Percentiles rank a stretch among this genome's conserved stretches.
These are phyloP conservation scores for Passalora sequoiae DNA, from an alignment of 2,329 filamentous ascomycete genomes.

Conservation along the genomic window DNA sequence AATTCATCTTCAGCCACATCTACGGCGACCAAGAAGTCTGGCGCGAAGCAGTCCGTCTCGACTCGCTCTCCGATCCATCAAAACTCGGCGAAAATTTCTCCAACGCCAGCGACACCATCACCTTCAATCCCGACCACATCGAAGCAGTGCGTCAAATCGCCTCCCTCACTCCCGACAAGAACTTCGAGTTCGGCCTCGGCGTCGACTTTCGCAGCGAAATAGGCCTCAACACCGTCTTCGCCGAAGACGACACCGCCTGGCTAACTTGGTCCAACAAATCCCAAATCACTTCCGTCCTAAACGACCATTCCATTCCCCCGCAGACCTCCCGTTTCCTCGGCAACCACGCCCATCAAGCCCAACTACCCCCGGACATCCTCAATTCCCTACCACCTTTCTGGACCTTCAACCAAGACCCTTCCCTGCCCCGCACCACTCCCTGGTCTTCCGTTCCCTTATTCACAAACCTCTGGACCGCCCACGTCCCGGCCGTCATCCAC, in stretches of 20 bases:
- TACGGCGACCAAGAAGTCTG: slow-evolving; percentile 31
- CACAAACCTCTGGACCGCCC: slow-evolving; percentile 25
- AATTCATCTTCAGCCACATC: slow-evolving; percentile 33
- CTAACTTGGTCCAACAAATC: slow-evolving; percentile 18
- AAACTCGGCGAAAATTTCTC: slow-evolving; percentile 6
- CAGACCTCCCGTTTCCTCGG: too few species aligned
- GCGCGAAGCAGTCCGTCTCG: slow-evolving; percentile 37
- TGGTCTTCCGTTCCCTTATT: slow-evolving; percentile 25
- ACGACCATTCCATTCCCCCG: too few species aligned
- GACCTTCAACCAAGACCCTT: slow-evolving; percentile 20
- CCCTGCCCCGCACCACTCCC: slow-evolving; percentile 13
- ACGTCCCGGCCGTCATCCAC: slow-evolving; percentile 25
- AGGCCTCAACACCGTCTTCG: slow-evolving; percentile 24
- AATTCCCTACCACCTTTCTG: slow-evolving; percentile 22
- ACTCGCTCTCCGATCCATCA: slow-evolving; percentile 18
- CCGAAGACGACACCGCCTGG: slow-evolving; percentile 27
- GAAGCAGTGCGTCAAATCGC: slow-evolving; percentile 23
- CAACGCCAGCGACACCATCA: slow-evolving; percentile 12
- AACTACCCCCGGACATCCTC: slow-evolving; percentile 22
- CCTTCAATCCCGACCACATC: slow-evolving; percentile 19
- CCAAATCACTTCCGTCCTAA: slow-evolving; percentile 11
- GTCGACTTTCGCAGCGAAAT: slow-evolving; percentile 28
- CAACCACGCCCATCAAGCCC: slow-evolving; percentile 16
- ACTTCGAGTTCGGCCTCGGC: slow-evolving; percentile 31
- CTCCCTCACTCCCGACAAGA: slow-evolving; percentile 39